A percentile compares a stretch with the other conserved stretches of the same genome.
These are phyloP conservation scores for Phytophthora litchii DNA, from an alignment of 352 stramenopile species.

Conservation along the genomic window DNA sequence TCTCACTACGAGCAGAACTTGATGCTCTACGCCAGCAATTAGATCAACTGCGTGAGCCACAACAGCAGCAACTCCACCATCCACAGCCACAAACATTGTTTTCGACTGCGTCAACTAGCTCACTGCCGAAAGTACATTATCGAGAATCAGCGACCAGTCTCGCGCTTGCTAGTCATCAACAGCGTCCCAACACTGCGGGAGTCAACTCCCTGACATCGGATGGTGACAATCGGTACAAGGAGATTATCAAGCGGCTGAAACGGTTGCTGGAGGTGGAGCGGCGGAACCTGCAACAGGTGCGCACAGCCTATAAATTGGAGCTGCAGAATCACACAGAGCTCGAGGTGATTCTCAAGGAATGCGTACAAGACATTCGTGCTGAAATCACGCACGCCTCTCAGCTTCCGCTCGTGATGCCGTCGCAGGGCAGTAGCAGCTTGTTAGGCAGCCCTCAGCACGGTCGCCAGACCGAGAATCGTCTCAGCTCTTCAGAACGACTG, in stretches of 20 bases:
- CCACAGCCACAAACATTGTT: slow-evolving; percentile 19
- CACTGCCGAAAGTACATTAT: slow-evolving; percentile 44
- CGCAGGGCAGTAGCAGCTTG: slow-evolving; percentile 20
- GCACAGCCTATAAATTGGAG: slow-evolving; percentile 70
- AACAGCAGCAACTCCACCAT: slow-evolving; percentile 38
- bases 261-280: slow-evolving; percentile 88
- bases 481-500: slow-evolving; percentile 61
- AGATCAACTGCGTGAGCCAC: slow-evolving; percentile 47
- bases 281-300: slow-evolving; percentile 80
- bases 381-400: slow-evolving; percentile 55
- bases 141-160: slow-evolving; percentile 23
- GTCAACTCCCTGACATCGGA: slow-evolving; percentile 31
- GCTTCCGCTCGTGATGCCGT: slow-evolving; percentile 20
- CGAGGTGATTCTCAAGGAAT: slow-evolving; percentile 80
- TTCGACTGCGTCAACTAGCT: slow-evolving; percentile 44
- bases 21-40: slow-evolving; percentile 61
- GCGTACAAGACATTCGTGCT: slow-evolving; percentile 80
- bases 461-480: slow-evolving; percentile 23
- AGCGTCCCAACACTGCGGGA: slow-evolving; percentile 34
- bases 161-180: slow-evolving; percentile 9
- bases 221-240: slow-evolving; percentile 88
- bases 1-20: slow-evolving; percentile 66
- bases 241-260: slow-evolving; percentile 93
- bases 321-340: slow-evolving; percentile 83
- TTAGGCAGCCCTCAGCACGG: slow-evolving; percentile 11